Percentiles rank a stretch among this genome's conserved stretches.
Conservation (phyloP, 164 flowering plant genomes). For the Stephania cephalantha region DNA sequence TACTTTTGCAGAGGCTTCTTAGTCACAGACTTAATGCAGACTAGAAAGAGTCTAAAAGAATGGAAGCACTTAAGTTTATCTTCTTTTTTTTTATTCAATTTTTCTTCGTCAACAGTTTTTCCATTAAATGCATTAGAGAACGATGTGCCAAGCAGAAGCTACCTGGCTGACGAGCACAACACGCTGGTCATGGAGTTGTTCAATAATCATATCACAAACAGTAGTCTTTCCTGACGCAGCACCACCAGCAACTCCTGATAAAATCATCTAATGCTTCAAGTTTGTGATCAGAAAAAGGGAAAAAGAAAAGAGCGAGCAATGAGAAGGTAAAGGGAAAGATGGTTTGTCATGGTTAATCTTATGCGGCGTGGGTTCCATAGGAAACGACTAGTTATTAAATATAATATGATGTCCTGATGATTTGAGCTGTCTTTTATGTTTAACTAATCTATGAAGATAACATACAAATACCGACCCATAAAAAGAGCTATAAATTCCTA, state of each 20-base stretch:
- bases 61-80: too few relatives aligned
- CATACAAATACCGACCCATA: background rate
- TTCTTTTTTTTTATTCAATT: background rate
- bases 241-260: constrained; percentile 94
- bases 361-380: background rate
- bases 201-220: constrained; percentile 94
- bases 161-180: constrained; percentile 98
- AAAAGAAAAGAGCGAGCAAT: background rate
- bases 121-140: background rate
- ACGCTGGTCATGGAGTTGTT: constrained; percentile 96
- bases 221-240: constrained; percentile 97
- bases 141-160: constrained; percentile 4
- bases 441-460: background rate
- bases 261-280: constrained; percentile 1
- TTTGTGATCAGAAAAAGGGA: background rate
- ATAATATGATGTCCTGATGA: background rate
- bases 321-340: background rate
- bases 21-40: background rate
- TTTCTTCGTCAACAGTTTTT: background rate
- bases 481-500: background rate
- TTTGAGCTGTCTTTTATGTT: background rate
- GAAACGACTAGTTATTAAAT: background rate
- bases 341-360: background rate
- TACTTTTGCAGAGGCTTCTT: background rate
- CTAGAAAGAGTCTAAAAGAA: too few relatives aligned